Evolutionary conservation across 495 filamentous ascomycete genomes (phyloP).

Genomic region (Chaetomium fimeti): DNA sequence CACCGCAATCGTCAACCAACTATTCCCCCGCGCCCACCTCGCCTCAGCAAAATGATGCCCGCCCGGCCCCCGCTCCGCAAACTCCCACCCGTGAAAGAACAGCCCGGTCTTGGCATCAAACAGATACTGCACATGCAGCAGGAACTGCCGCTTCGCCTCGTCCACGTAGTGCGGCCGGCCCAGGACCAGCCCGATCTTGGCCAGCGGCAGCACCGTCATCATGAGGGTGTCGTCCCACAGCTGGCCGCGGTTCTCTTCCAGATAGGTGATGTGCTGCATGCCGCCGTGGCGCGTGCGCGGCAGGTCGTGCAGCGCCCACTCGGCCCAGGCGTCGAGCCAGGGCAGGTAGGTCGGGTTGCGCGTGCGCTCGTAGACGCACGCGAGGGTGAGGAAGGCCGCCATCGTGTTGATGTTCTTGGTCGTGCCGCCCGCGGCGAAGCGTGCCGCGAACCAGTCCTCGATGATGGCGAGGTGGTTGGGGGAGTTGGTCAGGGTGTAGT

Average conservation of each 20-base stretch:
- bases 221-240: slow-evolving; percentile 78
- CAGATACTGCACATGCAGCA: slow-evolving; percentile 69
- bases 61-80: slow-evolving; percentile 46
- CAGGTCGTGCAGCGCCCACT: slow-evolving; percentile 73
- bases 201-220: slow-evolving; percentile 76
- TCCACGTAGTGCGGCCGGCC: slow-evolving; percentile 63
- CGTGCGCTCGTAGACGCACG: slow-evolving; percentile 67
- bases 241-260: slow-evolving; percentile 63
- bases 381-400: slow-evolving; percentile 68
- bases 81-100: slow-evolving; percentile 76
- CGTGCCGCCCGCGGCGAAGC: slow-evolving; percentile 64
- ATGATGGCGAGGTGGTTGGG: slow-evolving; percentile 56
- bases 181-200: slow-evolving; percentile 69
- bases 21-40: slow-evolving; percentile 63
- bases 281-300: slow-evolving; percentile 66
- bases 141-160: slow-evolving; percentile 70
- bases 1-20: slow-evolving; percentile 71
- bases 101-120: slow-evolving; percentile 65
- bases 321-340: slow-evolving; percentile 71
- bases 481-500: slow-evolving; percentile 61
- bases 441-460: slow-evolving; percentile 63
- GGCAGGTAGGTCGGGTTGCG: slow-evolving; percentile 59
- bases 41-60: slow-evolving; percentile 71
- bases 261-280: slow-evolving; percentile 71
- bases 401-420: slow-evolving; percentile 84